These are phyloP conservation scores for Raffaelea deltoideospora DNA, from an alignment of 2,329 filamentous ascomycete genomes.

Conservation along the genomic window DNA sequence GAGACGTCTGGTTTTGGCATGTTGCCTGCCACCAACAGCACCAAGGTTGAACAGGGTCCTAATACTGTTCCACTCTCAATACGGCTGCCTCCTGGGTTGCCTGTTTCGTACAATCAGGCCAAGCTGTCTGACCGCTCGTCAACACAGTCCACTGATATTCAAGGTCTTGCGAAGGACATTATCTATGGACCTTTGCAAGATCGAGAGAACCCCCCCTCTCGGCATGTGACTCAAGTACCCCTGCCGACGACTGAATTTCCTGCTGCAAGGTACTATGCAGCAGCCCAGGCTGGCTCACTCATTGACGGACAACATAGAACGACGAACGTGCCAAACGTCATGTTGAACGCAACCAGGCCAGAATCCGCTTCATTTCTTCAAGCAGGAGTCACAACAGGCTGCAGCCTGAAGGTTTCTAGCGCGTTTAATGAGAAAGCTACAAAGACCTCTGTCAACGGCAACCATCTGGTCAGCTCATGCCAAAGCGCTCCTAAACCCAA, in stretches of 20 bases:
- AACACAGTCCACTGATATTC: not conserved
- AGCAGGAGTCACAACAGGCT: too few species aligned
- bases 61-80: not conserved
- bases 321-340: not conserved
- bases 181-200: too few species aligned
- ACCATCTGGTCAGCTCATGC: too few species aligned
- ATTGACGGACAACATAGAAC: too few species aligned
- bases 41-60: not conserved
- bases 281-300: not conserved
- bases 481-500: too few species aligned
- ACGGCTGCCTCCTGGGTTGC: not conserved
- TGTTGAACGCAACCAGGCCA: not conserved
- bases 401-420: too few species aligned
- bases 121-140: not conserved
- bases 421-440: too few species aligned
- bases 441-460: too few species aligned
- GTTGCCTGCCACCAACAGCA: too few species aligned
- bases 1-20: not conserved
- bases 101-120: not conserved
- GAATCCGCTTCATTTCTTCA: too few species aligned
- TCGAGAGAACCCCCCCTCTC: too few species aligned
- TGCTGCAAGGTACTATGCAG: constrained; percentile 1
- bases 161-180: not conserved
- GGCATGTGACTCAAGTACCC: not conserved
- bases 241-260: not conserved